phyloP scores from a whole-genome alignment of 768 basidiomycete genomes.

The Grammothele lineata region DNA sequence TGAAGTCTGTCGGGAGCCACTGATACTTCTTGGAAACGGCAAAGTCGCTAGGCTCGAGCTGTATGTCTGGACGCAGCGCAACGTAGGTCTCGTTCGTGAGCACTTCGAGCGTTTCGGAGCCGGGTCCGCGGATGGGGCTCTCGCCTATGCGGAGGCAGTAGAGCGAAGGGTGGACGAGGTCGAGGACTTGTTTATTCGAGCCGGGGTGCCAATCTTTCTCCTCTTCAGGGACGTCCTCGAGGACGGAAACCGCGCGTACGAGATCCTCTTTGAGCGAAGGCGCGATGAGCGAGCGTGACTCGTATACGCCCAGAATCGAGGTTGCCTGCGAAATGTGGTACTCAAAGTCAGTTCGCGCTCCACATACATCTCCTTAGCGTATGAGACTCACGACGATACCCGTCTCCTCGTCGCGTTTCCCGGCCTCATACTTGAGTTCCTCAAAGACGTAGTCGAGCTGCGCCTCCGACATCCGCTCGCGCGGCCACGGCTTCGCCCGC shows the following conservation, averaged over 20 bases:
- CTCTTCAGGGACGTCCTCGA: too few relatives aligned
- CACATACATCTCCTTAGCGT: too few relatives aligned
- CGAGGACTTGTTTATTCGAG: too few relatives aligned
- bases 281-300: too few relatives aligned
- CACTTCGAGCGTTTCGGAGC: neutral
- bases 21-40: slow-evolving; percentile 16
- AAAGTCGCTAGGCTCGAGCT: neutral
- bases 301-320: too few relatives aligned
- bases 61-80: neutral
- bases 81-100: neutral
- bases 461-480: neutral
- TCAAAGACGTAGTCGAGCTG: neutral
- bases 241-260: too few relatives aligned
- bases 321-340: too few relatives aligned
- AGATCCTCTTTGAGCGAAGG: too few relatives aligned
- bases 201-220: too few relatives aligned
- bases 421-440: neutral
- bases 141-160: too few relatives aligned
- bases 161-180: too few relatives aligned
- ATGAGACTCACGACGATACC: neutral
- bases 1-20: slow-evolving; percentile 28
- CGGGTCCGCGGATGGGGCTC: neutral
- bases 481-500: neutral
- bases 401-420: neutral
- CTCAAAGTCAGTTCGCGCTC: too few relatives aligned